Evolutionary conservation across 2,329 filamentous ascomycete species (phyloP).

Genomic region (Ophiosphaerella narmari): DNA sequence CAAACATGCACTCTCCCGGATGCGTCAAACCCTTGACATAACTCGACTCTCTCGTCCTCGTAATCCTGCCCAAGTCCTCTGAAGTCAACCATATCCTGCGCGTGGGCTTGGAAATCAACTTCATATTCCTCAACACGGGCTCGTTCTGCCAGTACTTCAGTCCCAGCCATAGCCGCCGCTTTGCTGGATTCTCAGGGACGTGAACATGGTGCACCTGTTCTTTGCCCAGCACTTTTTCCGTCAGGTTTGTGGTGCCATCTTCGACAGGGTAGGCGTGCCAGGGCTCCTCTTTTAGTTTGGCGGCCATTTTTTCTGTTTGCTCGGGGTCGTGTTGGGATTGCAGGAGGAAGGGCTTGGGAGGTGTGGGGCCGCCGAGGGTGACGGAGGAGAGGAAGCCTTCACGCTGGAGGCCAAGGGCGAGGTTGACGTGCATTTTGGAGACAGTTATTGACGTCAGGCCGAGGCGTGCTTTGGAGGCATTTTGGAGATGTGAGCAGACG

Average conservation of each 20-base stretch:
- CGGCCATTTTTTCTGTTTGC: constrained; percentile 33
- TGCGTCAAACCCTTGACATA: constrained; percentile 73
- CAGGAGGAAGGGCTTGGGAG: constrained; percentile 46
- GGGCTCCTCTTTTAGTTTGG: constrained; percentile 48
- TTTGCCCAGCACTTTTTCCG: constrained; percentile 16
- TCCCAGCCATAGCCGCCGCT: constrained; percentile 80
- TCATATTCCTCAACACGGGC: constrained; percentile 73
- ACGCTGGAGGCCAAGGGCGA: constrained; percentile 78
- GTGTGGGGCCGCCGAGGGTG: constrained; percentile 69
- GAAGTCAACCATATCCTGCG: constrained; percentile 70
- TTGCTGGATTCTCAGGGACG: constrained; percentile 66
- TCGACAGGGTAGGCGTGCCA: constrained; percentile 38
- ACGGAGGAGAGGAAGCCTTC: constrained; percentile 82
- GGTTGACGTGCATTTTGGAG: constrained; percentile 76
- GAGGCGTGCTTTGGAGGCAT: constrained; percentile 81
- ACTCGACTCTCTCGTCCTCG: constrained; percentile 68
- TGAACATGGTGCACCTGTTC: constrained; percentile 29
- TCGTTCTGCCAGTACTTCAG: constrained; percentile 87
- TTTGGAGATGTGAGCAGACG: constrained; percentile 89
- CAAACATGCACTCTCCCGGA: constrained; percentile 80
- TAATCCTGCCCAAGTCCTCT: constrained; percentile 65
- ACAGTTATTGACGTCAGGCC: constrained; percentile 82
- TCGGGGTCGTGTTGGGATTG: constrained; percentile 37
- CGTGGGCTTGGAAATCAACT: constrained; percentile 73
- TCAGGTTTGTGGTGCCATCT: background rate